Conservation (phyloP, 768 basidiomycete species). For the Hebeloma cylindrosporum region DNA sequence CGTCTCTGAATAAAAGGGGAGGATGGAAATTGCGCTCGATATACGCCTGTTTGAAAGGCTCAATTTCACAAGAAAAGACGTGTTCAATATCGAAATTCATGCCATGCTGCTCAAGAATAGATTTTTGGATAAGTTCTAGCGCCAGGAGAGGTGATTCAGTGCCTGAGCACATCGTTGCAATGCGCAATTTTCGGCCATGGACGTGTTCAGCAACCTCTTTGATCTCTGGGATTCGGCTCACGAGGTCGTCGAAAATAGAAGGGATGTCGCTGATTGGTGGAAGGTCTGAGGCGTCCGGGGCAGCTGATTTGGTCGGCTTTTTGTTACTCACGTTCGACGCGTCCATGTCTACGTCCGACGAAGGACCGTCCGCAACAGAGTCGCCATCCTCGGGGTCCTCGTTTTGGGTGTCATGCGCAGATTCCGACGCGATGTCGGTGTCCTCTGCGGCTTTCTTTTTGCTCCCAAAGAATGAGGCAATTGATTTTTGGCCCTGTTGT, state of each 20-base stretch:
- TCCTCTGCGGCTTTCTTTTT: conserved; percentile 31
- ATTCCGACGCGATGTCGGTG: conserved; percentile 26
- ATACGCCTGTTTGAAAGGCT: conserved; percentile 96
- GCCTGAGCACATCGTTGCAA: conserved; percentile 97
- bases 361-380: conserved; percentile 27
- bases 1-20: conserved; percentile 89
- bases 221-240: conserved; percentile 63
- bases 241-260: conserved; percentile 75
- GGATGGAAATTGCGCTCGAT: conserved; percentile 96
- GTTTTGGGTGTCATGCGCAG: conserved; percentile 22
- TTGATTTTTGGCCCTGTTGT: conserved; percentile 49
- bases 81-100: conserved; percentile 76
- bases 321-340: conserved; percentile 26
- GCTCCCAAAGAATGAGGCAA: conserved; percentile 55
- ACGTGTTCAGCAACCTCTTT: conserved; percentile 65
- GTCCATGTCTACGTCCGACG: conserved; percentile 36
- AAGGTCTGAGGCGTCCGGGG: conserved; percentile 61
- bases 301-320: conserved; percentile 38
- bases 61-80: conserved; percentile 96
- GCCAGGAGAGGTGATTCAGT: conserved; percentile 95
- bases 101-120: conserved; percentile 66
- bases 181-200: conserved; percentile 79
- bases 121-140: conserved; percentile 77
- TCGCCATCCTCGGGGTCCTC: conserved; percentile 26
- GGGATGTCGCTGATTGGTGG: conserved; percentile 76